phyloP scores from a whole-genome alignment of 2,329 filamentous ascomycete genomes.

The Proliferodiscus dingleyae region DNA sequence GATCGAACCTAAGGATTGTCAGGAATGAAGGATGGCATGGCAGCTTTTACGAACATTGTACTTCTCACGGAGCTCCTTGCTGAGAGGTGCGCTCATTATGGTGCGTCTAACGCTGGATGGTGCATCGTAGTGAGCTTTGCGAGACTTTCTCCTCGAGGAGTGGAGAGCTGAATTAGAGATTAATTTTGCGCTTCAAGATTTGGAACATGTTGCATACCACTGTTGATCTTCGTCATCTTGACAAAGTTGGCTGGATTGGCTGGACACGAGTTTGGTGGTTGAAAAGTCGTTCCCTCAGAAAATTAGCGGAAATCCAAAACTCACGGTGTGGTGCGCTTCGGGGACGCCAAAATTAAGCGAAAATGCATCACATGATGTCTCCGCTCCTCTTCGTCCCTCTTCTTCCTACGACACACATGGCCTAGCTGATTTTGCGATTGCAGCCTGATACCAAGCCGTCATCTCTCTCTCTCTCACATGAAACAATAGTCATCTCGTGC shows the following conservation, averaged over 20 bases:
- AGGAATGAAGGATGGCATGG: not conserved
- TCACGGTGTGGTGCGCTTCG: too few species aligned
- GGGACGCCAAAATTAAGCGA: too few species aligned
- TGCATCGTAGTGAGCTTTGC: conserved; percentile 96
- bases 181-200: conserved; percentile 9
- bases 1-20: conserved; percentile 67
- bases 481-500: too few species aligned
- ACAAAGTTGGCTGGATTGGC: conserved; percentile 28
- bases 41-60: conserved; percentile 73
- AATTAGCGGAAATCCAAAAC: too few species aligned
- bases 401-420: too few species aligned
- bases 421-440: too few species aligned
- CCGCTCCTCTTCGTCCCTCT: too few species aligned
- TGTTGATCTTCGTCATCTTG: conserved; percentile 70
- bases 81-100: conserved; percentile 95
- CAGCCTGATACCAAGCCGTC: too few species aligned
- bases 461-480: too few species aligned
- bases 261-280: conserved; percentile 21
- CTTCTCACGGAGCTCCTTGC: conserved; percentile 97
- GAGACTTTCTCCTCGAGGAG: conserved; percentile 96
- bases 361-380: too few species aligned
- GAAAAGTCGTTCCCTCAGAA: conserved; percentile 19
- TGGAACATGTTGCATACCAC: conserved; percentile 38
- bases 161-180: conserved; percentile 47
- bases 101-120: conserved; percentile 89